Evolutionary conservation across 164 flowering plant genomes (phyloP).

Genomic region (Annona cherimola): DNA sequence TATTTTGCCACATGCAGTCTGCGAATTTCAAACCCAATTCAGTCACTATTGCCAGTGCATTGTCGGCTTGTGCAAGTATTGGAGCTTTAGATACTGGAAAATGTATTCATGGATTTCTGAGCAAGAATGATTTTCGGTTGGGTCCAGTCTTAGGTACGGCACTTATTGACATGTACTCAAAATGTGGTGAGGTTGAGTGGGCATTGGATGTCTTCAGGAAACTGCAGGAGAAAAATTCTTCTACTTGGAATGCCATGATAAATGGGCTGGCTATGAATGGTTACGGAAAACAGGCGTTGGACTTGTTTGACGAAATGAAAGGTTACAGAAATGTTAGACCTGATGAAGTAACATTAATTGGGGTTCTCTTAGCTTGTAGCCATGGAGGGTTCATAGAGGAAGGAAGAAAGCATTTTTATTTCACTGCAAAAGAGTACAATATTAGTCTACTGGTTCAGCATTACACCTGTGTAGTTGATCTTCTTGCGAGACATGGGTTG

Average conservation of each 20-base stretch:
- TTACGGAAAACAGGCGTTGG: constrained; percentile 19
- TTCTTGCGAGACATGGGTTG: constrained; percentile 25
- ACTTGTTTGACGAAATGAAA: constrained; percentile 20
- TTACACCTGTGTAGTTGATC: constrained; percentile 31
- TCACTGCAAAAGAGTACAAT: constrained; percentile 16
- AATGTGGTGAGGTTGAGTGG: constrained; percentile 20
- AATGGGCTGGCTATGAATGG: constrained; percentile 32
- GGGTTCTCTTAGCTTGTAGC: constrained; percentile 26
- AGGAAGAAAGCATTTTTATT: constrained; percentile 22
- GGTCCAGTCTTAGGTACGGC: constrained; percentile 26
- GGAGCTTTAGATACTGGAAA: constrained; percentile 29
- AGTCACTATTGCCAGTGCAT: constrained; percentile 12
- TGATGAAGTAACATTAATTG: constrained; percentile 27
- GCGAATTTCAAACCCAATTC: constrained; percentile 21
- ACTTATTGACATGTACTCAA: constrained; percentile 28
- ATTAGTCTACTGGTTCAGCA: constrained; percentile 21
- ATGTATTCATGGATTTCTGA: constrained; percentile 24
- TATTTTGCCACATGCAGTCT: constrained; percentile 19
- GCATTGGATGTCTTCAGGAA: constrained; percentile 20
- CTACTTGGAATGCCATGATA: constrained; percentile 29
- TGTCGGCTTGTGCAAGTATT: constrained; percentile 24
- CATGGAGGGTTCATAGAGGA: constrained; percentile 29
- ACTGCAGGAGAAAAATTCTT: constrained; percentile 16
- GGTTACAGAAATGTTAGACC: constrained; percentile 14
- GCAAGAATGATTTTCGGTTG: constrained; percentile 15